phyloP scores from a whole-genome alignment of 495 filamentous ascomycete species.

The Entonaema liquescens region DNA sequence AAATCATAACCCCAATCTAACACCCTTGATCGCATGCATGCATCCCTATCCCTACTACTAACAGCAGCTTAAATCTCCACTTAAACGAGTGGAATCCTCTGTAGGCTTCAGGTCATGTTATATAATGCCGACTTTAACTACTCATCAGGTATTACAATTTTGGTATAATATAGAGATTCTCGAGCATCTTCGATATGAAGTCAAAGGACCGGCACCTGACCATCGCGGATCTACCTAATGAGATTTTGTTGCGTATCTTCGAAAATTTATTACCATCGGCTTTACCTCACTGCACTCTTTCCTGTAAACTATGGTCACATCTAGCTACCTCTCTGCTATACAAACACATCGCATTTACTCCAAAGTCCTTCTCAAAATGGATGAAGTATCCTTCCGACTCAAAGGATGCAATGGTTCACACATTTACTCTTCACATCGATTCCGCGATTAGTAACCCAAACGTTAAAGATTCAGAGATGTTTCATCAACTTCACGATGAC shows the following conservation, averaged over 20 bases:
- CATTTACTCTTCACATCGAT: slow-evolving; percentile 5
- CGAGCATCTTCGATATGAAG: not conserved
- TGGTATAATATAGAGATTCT: too few species aligned
- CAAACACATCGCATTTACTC: not conserved
- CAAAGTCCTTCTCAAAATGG: not conserved
- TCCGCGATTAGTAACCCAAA: not conserved
- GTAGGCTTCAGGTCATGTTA: not conserved
- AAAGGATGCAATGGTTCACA: not conserved
- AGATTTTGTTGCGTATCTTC: slow-evolving; percentile 6
- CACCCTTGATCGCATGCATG: too few species aligned
- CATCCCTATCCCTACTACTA: too few species aligned
- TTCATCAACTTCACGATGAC: not conserved
- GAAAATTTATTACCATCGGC: not conserved
- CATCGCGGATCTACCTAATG: slow-evolving; percentile 7
- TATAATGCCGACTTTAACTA: not conserved
- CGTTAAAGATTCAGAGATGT: not conserved
- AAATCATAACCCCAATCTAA: not conserved
- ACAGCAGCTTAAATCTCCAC: too few species aligned
- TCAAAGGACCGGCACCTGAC: not conserved
- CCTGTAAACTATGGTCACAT: slow-evolving; percentile 8
- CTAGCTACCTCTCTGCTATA: slow-evolving; percentile 7
- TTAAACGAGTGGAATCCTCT: too few species aligned
- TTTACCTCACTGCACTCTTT: slow-evolving; percentile 1
- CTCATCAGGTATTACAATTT: too few species aligned
- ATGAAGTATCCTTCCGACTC: not conserved